phyloP scores from a whole-genome alignment of 768 basidiomycete species.

The Cystobasidiopsis lactophilus region DNA sequence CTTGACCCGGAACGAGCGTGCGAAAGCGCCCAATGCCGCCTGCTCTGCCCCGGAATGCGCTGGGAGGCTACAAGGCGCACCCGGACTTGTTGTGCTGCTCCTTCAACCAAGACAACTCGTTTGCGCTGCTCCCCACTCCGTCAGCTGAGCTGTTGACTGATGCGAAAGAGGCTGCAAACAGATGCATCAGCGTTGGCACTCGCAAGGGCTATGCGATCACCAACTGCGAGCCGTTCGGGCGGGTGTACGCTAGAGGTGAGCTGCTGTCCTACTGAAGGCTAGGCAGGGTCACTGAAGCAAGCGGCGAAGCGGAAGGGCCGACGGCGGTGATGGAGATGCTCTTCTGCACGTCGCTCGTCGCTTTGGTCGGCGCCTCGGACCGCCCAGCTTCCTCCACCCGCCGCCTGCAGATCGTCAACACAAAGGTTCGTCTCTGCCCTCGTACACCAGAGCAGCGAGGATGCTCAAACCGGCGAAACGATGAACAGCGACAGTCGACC shows the following conservation, averaged over 20 bases:
- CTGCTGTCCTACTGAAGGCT: slow-evolving; percentile 13
- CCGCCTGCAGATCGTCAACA: slow-evolving; percentile 93
- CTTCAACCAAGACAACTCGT: not conserved
- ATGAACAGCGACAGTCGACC: slow-evolving; percentile 67
- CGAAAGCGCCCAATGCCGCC: too few relatives aligned
- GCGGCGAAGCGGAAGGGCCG: slow-evolving; percentile 63
- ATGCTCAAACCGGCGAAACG: too few relatives aligned
- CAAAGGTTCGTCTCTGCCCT: slow-evolving; percentile 42
- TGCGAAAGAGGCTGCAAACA: slow-evolving; percentile 9
- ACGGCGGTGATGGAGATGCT: slow-evolving; percentile 97
- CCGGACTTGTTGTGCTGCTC: not conserved
- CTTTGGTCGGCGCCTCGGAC: slow-evolving; percentile 86
- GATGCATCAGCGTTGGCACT: slow-evolving; percentile 84
- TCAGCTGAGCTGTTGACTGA: too few relatives aligned
- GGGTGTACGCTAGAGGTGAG: slow-evolving; percentile 85
- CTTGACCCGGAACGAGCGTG: too few relatives aligned
- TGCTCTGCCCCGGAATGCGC: not conserved
- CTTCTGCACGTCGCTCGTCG: slow-evolving; percentile 94
- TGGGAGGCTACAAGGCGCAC: not conserved
- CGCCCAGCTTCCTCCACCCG: slow-evolving; percentile 73
- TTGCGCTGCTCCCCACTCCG: too few relatives aligned
- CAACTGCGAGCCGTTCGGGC: slow-evolving; percentile 92
- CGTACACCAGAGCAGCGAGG: not conserved
- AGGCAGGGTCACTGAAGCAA: not conserved
- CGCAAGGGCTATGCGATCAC: slow-evolving; percentile 90